These are phyloP conservation scores for Carex cristatella DNA, from an alignment of 176 grass and related monocot genomes.

Conservation along the genomic window DNA sequence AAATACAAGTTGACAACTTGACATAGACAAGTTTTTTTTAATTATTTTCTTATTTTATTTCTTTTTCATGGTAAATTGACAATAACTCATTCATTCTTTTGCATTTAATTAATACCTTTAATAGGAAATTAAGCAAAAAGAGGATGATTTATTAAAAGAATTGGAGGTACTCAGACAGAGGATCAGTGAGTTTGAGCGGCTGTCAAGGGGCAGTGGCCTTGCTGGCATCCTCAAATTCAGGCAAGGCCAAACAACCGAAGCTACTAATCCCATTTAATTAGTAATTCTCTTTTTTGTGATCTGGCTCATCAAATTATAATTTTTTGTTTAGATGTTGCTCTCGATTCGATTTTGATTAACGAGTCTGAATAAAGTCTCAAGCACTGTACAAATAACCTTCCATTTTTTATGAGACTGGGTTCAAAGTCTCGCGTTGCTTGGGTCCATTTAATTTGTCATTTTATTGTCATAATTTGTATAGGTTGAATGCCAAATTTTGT, in stretches of 20 bases:
- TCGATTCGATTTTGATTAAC: slow-evolving; percentile 5
- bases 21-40: not conserved
- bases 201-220: slow-evolving; percentile 24
- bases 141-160: slow-evolving; percentile 49
- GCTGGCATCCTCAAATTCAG: slow-evolving; percentile 26
- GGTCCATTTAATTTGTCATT: not conserved
- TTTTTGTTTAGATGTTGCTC: slow-evolving; percentile 10
- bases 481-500: too few species aligned
- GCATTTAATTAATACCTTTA: not conserved
- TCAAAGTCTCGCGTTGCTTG: too few species aligned
- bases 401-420: too few species aligned
- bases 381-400: not conserved
- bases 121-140: slow-evolving; percentile 56
- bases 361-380: not conserved
- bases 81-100: not conserved
- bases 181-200: slow-evolving; percentile 56
- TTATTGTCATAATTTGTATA: not conserved
- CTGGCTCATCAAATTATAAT: not conserved
- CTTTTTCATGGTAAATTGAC: not conserved
- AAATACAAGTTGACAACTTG: not conserved
- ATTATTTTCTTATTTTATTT: not conserved
- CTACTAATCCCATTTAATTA: slow-evolving; percentile 12
- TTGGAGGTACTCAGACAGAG: slow-evolving; percentile 42
- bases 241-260: slow-evolving; percentile 19
- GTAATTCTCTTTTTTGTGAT: slow-evolving; percentile 21